Percentiles rank a stretch among this genome's conserved stretches.
Evolutionary conservation across 2,329 filamentous ascomycete species (phyloP).

Genomic region (Microsporum ferrugineum): DNA sequence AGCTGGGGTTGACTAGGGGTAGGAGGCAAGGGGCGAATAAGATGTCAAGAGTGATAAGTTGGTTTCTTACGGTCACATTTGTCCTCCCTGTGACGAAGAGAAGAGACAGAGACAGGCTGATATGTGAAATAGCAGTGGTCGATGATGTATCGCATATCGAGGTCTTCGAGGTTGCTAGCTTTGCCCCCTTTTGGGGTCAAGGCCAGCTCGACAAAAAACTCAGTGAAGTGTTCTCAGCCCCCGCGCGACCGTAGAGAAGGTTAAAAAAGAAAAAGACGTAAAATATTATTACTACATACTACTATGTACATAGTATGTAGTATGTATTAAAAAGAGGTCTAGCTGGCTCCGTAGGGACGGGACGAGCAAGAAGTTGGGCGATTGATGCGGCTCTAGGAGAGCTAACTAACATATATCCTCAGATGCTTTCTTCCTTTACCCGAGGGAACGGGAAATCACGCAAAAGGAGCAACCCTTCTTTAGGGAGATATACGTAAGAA

Average conservation of each 20-base stretch:
- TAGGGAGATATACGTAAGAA: too few species aligned
- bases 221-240: too few species aligned
- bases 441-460: background rate
- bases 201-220: background rate
- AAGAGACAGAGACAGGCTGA: too few species aligned
- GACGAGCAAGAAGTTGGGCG: background rate
- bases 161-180: too few species aligned
- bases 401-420: background rate
- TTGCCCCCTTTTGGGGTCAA: too few species aligned
- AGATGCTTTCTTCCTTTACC: background rate
- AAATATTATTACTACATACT: background rate
- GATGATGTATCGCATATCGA: background rate
- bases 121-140: background rate
- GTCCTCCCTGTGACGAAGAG: too few species aligned
- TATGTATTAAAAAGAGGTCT: too few species aligned
- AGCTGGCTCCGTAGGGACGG: background rate
- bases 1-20: background rate
- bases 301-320: too few species aligned
- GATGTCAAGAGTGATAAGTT: too few species aligned
- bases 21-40: background rate
- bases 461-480: background rate
- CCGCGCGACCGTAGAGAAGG: background rate
- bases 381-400: background rate
- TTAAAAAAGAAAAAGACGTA: background rate
- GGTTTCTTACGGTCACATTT: too few species aligned